phyloP scores from a whole-genome alignment of 164 flowering plant species.

The Protea cynaroides region DNA sequence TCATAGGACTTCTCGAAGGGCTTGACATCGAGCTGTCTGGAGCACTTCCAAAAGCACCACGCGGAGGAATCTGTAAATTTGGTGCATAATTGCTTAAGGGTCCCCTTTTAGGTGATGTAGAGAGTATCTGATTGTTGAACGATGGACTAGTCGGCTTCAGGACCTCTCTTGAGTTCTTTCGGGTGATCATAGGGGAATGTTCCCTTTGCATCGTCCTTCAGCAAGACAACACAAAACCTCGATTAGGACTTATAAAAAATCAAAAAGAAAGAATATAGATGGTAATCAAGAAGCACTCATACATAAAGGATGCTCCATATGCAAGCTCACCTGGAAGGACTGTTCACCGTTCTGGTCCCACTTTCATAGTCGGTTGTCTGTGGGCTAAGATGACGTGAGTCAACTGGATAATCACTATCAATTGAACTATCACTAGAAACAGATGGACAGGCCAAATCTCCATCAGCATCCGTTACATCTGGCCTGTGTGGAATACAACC shows the following conservation, averaged over 20 bases:
- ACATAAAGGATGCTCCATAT: neutral
- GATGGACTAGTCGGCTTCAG: conserved; percentile 35
- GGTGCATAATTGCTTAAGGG: conserved; percentile 43
- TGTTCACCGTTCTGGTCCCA: conserved; percentile 51
- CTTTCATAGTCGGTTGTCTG: conserved; percentile 51
- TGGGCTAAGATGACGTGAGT: conserved; percentile 63
- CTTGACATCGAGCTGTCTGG: conserved; percentile 95
- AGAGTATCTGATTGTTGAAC: conserved; percentile 28
- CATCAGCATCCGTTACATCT: conserved; percentile 51
- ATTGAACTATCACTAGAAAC: conserved; percentile 60
- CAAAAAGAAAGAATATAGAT: neutral
- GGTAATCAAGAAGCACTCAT: neutral
- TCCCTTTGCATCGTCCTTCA: conserved; percentile 50
- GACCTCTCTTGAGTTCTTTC: conserved; percentile 34
- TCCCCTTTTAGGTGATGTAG: conserved; percentile 55
- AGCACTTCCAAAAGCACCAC: conserved; percentile 64
- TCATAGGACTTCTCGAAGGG: conserved; percentile 90
- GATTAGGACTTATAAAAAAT: conserved; percentile 7
- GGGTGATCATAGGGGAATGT: conserved; percentile 27
- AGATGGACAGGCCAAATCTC: conserved; percentile 62
- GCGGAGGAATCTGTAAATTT: conserved; percentile 55
- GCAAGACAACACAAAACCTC: conserved; percentile 6
- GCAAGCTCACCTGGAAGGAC: conserved; percentile 64
- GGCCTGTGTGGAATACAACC: conserved; percentile 34
- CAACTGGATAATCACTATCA: conserved; percentile 74